A percentile compares a stretch with the other conserved stretches of the same genome.
These are phyloP conservation scores for Hypoxylon sp. DNA, from an alignment of 2,329 filamentous ascomycete species.

Conservation along the genomic window DNA sequence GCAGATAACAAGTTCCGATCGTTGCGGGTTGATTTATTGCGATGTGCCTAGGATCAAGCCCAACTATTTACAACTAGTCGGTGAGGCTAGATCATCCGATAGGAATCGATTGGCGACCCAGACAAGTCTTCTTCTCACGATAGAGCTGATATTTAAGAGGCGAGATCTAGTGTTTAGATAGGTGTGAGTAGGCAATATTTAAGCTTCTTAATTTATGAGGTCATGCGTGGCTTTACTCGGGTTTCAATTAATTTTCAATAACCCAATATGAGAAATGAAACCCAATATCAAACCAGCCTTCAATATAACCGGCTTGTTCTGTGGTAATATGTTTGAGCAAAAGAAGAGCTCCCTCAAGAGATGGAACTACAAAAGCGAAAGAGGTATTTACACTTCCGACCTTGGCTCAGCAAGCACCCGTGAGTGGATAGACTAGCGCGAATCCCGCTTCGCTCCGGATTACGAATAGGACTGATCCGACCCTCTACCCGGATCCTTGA, in stretches of 20 bases:
- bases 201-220: too few species aligned
- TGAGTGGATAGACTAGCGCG: constrained; percentile 8
- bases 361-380: constrained; percentile 4
- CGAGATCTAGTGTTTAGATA: neutral
- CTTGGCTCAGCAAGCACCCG: neutral
- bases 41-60: neutral
- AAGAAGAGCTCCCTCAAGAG: neutral
- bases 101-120: neutral
- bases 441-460: constrained; percentile 11
- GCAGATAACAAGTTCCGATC: constrained; percentile 28
- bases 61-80: neutral
- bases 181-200: too few species aligned
- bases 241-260: neutral
- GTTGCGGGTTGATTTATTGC: constrained; percentile 6
- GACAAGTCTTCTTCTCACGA: too few species aligned
- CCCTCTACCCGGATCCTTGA: constrained; percentile 10
- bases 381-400: neutral
- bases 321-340: neutral
- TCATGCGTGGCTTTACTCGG: too few species aligned
- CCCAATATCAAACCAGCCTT: too few species aligned
- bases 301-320: neutral
- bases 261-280: too few species aligned
- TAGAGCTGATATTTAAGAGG: too few species aligned
- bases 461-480: constrained; percentile 8
- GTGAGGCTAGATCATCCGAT: neutral